phyloP scores from a whole-genome alignment of 805 yeast species.

The Dipodascus geniculatus region DNA sequence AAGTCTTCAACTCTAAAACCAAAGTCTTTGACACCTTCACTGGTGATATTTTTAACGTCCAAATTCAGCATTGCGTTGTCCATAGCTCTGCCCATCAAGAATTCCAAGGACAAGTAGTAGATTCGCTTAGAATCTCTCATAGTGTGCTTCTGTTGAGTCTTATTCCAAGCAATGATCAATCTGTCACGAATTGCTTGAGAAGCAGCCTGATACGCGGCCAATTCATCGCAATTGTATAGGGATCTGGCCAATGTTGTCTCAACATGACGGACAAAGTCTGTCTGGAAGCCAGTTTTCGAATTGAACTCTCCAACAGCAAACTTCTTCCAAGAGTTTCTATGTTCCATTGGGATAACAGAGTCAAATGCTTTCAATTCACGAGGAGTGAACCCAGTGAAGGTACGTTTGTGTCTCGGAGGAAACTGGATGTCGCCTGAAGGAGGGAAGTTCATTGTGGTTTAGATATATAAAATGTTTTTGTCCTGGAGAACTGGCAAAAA shows the following conservation, averaged over 20 bases:
- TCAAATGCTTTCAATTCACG: constrained; percentile 79
- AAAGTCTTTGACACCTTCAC: constrained; percentile 48
- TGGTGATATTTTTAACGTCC: constrained; percentile 49
- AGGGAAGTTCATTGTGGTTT: not conserved
- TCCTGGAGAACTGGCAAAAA: no score
- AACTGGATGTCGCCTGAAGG: not conserved
- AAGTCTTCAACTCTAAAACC: constrained; percentile 86
- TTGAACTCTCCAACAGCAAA: constrained; percentile 43
- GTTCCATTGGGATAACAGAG: constrained; percentile 64
- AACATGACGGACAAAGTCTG: constrained; percentile 67
- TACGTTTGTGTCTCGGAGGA: constrained; percentile 32
- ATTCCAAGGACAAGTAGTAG: constrained; percentile 78
- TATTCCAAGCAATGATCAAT: constrained; percentile 78
- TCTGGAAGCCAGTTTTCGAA: constrained; percentile 48
- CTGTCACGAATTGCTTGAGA: constrained; percentile 70
- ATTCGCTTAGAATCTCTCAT: constrained; percentile 73
- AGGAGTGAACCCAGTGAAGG: constrained; percentile 85
- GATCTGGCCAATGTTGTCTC: constrained; percentile 89
- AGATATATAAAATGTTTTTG: not conserved
- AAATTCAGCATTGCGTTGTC: constrained; percentile 87
- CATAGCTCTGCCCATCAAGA: constrained; percentile 88
- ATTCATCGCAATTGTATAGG: constrained; percentile 79
- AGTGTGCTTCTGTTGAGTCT: constrained; percentile 85
- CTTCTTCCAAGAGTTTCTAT: constrained; percentile 69
- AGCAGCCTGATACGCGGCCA: constrained; percentile 89